Conservation (phyloP, 805 yeast genomes). For the Schwanniomyces vanrijiae region DNA sequence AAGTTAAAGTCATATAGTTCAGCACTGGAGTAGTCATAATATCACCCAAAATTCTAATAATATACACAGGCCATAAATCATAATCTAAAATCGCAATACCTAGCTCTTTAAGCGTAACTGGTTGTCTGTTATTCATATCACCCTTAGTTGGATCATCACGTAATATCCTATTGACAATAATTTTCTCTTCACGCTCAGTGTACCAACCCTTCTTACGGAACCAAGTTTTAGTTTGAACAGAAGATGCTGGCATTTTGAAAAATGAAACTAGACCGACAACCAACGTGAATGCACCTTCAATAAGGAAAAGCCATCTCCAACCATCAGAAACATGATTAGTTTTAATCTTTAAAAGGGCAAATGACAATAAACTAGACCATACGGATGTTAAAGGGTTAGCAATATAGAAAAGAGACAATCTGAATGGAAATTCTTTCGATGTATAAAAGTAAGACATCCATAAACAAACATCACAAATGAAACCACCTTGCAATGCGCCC, state of each 20-base stretch:
- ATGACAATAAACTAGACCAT: conserved; percentile 17
- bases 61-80: conserved; percentile 28
- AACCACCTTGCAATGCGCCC: conserved; percentile 68
- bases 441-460: conserved; percentile 71
- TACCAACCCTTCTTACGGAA: conserved; percentile 46
- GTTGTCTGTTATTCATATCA: conserved; percentile 28
- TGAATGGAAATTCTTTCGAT: conserved; percentile 52
- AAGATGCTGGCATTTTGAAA: conserved; percentile 55
- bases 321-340: conserved; percentile 15
- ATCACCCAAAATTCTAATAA: conserved; percentile 38
- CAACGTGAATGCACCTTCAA: conserved; percentile 62
- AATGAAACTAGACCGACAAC: conserved; percentile 47
- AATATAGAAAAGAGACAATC: conserved; percentile 60
- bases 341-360: conserved; percentile 16
- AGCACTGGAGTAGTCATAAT: conserved; percentile 17
- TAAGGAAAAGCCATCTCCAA: conserved; percentile 67
- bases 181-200: conserved; percentile 24
- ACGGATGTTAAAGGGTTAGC: conserved; percentile 51
- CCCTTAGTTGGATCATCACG: conserved; percentile 31
- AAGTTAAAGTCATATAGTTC: conserved; percentile 46
- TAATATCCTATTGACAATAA: conserved; percentile 24
- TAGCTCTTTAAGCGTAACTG: conserved; percentile 18
- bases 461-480: conserved; percentile 61
- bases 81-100: conserved; percentile 16
- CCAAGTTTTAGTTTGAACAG: conserved; percentile 51